Conservation (phyloP, 768 basidiomycete genomes). For the Fomitopsis serialis region DNA sequence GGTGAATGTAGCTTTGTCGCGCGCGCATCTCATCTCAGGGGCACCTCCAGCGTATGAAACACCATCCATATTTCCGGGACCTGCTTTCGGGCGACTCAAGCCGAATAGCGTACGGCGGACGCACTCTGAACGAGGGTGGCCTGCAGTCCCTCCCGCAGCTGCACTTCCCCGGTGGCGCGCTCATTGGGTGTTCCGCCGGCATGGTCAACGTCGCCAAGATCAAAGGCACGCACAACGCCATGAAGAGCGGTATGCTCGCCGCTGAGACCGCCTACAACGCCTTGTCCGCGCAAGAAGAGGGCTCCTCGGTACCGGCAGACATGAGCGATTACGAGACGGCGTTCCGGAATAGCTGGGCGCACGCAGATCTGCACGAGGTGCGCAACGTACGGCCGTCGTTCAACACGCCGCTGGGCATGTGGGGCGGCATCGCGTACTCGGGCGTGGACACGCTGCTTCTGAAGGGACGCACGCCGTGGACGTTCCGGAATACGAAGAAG, state of each 20-base stretch:
- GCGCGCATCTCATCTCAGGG: constrained; percentile 14
- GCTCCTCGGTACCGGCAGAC: constrained; percentile 34
- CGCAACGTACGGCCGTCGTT: constrained; percentile 91
- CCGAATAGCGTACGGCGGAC: constrained; percentile 87
- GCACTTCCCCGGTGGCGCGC: constrained; percentile 89
- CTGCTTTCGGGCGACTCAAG: constrained; percentile 68
- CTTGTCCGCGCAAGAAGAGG: constrained; percentile 31
- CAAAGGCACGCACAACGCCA: constrained; percentile 97
- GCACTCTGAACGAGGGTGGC: constrained; percentile 90
- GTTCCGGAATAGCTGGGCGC: constrained; percentile 78
- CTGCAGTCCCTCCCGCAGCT: constrained; percentile 83
- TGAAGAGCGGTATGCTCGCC: constrained; percentile 98
- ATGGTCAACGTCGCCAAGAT: constrained; percentile 97
- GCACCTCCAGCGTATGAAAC: constrained; percentile 73
- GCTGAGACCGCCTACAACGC: constrained; percentile 80
- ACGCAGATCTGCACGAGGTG: constrained; percentile 81
- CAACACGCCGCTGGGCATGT: constrained; percentile 70
- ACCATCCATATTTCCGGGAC: constrained; percentile 87
- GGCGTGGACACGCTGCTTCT: constrained; percentile 84
- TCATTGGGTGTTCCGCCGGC: constrained; percentile 93
- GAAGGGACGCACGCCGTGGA: constrained; percentile 88
- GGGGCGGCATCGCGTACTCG: constrained; percentile 85
- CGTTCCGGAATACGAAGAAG: constrained; percentile 61
- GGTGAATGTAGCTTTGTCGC: background rate
- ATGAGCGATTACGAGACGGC: constrained; percentile 69